phyloP scores from a whole-genome alignment of 768 basidiomycete species.

The Naematelia aurantialba region DNA sequence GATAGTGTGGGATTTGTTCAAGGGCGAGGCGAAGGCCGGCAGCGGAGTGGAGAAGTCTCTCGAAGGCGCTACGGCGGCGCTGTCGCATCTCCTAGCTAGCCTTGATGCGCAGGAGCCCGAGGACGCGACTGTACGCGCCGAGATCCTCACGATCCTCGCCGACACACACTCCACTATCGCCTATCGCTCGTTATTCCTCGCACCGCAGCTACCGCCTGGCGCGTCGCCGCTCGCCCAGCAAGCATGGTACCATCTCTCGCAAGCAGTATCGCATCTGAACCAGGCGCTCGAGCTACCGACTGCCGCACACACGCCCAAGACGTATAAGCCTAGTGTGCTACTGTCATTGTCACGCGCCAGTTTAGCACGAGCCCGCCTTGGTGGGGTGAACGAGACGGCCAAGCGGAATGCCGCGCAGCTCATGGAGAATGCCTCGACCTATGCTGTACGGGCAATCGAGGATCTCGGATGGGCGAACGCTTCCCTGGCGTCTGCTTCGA shows the following conservation, averaged over 20 bases:
- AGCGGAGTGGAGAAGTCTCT: slow-evolving; percentile 30
- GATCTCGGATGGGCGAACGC: slow-evolving; percentile 24
- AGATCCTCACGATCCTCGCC: slow-evolving; percentile 32
- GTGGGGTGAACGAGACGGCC: slow-evolving; percentile 32
- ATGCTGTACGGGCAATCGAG: slow-evolving; percentile 31
- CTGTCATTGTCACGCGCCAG: slow-evolving; percentile 24
- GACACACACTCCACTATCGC: slow-evolving; percentile 36
- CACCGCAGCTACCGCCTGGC: slow-evolving; percentile 27
- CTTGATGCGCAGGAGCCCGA: slow-evolving; percentile 34
- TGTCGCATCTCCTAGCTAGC: slow-evolving; percentile 21
- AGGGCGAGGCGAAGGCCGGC: slow-evolving; percentile 25
- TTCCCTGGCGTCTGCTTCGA: slow-evolving; percentile 6
- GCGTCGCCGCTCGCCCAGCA: slow-evolving; percentile 33
- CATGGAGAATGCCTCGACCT: slow-evolving; percentile 41
- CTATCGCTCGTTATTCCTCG: slow-evolving; percentile 24
- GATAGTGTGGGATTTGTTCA: slow-evolving; percentile 39
- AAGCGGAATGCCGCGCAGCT: slow-evolving; percentile 33
- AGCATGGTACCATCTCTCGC: slow-evolving; percentile 36
- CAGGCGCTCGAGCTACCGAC: slow-evolving; percentile 34
- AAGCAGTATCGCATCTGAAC: slow-evolving; percentile 25
- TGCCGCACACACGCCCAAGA: slow-evolving; percentile 21
- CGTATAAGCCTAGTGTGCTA: slow-evolving; percentile 34
- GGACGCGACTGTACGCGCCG: slow-evolving; percentile 28
- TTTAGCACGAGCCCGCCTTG: slow-evolving; percentile 28
- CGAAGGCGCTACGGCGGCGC: slow-evolving; percentile 31